Base-by-base conservation (phyloP, 2,329 filamentous ascomycete species). In the Cryphonectria radicalis region DNA sequence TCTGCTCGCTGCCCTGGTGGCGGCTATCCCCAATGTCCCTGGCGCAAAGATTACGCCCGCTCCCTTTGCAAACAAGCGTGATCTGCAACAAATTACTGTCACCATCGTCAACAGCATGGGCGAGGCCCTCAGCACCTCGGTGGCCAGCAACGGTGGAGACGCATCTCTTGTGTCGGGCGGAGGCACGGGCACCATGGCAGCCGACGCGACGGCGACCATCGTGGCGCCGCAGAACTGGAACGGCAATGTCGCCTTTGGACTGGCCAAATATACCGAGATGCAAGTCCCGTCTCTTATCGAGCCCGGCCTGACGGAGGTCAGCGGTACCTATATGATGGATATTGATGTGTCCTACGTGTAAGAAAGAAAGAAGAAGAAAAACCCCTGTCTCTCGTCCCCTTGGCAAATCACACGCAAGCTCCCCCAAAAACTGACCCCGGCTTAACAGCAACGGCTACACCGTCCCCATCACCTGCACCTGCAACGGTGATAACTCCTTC, bases 261-360 rank as follows among this genome's bases (percentile, higher is more conserved):
- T 67, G n/a, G 66, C 35, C 7, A 43, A 68, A 13, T 69, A 69
- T 10, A 3, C 6, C 17, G 37, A 59, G 63, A 67, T 66, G n/a
- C 25, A 67, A 1, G 66, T 68, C 13, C 62, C n/a, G 19, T 71
- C 69, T 4, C 42, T 73, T 17, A 60, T 73, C 0, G 71, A 73
- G 69, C 69, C 65, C 0, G 67, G 69, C 1, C 28, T 73, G 66
- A 73, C 62, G 63, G 28, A 65, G 4, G 63, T 65, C 42, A 66
- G 64, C 7, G 43, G 53, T n/a, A n/a, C 32, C 0, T 68, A 46
- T 17, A 59, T 67, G 13, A 60, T 73, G 17, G 71, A 73, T n/a
- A 67, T 73, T 13, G 71, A 73, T 32, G 71, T 73, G 0, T 73
- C 71, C 11, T 73, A 73, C 10, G 71, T 73, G 71, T 73, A 40